Evolutionary conservation across 2,329 filamentous ascomycete genomes (phyloP).

Genomic region (Hirsutella thompsonii): DNA sequence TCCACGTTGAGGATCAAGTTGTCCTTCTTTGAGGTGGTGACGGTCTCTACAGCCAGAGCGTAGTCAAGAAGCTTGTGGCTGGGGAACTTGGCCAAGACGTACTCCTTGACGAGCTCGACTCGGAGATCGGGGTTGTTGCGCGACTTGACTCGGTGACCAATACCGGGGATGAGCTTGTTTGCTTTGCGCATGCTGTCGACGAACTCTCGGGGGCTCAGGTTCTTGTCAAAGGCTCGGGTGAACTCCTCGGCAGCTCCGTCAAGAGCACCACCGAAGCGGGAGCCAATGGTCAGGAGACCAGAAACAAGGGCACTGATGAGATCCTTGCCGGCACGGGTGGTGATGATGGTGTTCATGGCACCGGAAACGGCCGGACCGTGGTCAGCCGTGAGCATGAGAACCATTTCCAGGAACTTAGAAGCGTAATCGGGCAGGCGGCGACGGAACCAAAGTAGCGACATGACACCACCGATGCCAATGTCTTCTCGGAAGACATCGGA

Average conservation of each 20-base stretch:
- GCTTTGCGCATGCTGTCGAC: conserved; percentile 98
- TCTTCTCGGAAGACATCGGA: conserved; percentile 99
- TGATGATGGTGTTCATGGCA: conserved; percentile 99
- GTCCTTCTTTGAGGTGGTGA: conserved; percentile 99
- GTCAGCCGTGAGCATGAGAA: conserved; percentile 98
- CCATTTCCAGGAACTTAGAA: conserved; percentile 99
- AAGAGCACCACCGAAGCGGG: conserved; percentile 94
- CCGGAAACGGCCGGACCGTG: conserved; percentile 98
- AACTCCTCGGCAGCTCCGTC: conserved; percentile 98
- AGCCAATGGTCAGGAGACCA: conserved; percentile 96
- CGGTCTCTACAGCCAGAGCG: conserved; percentile 91
- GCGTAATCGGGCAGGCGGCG: conserved; percentile 91
- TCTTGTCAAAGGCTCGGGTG: conserved; percentile 96
- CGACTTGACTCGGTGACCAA: conserved; percentile 98
- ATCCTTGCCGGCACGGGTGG: conserved; percentile 97
- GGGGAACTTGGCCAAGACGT: conserved; percentile 94
- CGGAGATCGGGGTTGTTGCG: conserved; percentile 99
- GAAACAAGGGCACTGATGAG: conserved; percentile 90
- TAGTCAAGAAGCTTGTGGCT: conserved; percentile 98
- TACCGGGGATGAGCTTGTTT: conserved; percentile 99
- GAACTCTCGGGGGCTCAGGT: conserved; percentile 94
- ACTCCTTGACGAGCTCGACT: conserved; percentile 99
- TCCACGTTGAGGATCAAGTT: conserved; percentile 99
- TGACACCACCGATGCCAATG: conserved; percentile 98
- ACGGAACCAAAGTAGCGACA: conserved; percentile 99